These are phyloP conservation scores for Boletus rubescentipes DNA, from an alignment of 768 basidiomycete species.

Conservation along the genomic window DNA sequence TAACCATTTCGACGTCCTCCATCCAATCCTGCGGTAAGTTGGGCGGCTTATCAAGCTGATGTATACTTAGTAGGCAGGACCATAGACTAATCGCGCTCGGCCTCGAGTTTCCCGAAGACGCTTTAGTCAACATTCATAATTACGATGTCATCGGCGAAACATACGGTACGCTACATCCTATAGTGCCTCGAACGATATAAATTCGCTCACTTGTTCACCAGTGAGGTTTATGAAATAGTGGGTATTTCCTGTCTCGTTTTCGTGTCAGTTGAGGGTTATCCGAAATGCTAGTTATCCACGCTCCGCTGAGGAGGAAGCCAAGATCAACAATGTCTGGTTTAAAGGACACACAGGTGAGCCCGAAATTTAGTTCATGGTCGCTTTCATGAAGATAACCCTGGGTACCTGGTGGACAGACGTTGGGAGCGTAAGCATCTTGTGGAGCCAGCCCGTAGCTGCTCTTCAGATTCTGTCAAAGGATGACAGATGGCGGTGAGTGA, in stretches of 20 bases:
- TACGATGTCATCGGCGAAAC: slow-evolving; percentile 44
- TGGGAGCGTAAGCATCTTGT: slow-evolving; percentile 56
- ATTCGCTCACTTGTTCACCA: slow-evolving; percentile 19
- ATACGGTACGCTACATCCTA: slow-evolving; percentile 32
- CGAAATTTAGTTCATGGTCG: too few species aligned
- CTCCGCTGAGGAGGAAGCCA: slow-evolving; percentile 46
- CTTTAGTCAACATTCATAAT: slow-evolving; percentile 47
- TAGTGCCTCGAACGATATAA: not conserved
- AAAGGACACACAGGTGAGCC: slow-evolving; percentile 56
- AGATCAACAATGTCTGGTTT: slow-evolving; percentile 55
- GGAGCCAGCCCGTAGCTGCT: slow-evolving; percentile 59
- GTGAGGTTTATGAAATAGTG: slow-evolving; percentile 71
- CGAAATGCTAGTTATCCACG: slow-evolving; percentile 44
- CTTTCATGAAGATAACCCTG: not conserved
- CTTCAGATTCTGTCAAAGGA: slow-evolving; percentile 56
- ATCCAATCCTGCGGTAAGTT: slow-evolving; percentile 44
- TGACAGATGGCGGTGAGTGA: slow-evolving; percentile 57
- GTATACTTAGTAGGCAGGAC: not conserved
- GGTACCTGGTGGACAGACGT: slow-evolving; percentile 37
- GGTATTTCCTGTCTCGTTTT: slow-evolving; percentile 12
- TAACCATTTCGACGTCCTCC: slow-evolving; percentile 52
- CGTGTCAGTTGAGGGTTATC: not conserved
- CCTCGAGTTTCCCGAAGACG: slow-evolving; percentile 54
- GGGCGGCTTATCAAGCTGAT: not conserved
- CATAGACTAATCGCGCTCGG: slow-evolving; percentile 49